Evolutionary conservation across 495 filamentous ascomycete species (phyloP).

Genomic region (Clavariopsis aquatica): DNA sequence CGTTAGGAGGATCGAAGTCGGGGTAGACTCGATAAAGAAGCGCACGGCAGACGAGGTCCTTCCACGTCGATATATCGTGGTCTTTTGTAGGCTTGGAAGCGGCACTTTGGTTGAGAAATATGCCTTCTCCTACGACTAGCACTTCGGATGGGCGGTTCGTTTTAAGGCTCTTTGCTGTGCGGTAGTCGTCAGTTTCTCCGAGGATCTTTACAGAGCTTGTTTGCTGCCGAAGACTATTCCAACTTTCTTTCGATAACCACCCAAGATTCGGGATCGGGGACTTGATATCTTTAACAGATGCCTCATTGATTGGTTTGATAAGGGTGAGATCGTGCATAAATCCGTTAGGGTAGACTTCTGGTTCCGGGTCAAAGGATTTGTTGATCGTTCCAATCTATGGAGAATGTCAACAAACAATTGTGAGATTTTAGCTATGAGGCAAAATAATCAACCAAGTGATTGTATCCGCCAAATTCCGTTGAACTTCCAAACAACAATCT

Average conservation of each 20-base stretch:
- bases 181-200: constrained; percentile 9
- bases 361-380: constrained; percentile 15
- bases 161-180: constrained; percentile 17
- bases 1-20: constrained; percentile 23
- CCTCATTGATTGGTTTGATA: constrained; percentile 10
- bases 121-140: constrained; percentile 26
- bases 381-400: constrained; percentile 19
- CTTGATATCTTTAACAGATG: not conserved
- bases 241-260: constrained; percentile 17
- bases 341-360: constrained; percentile 20
- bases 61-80: constrained; percentile 5
- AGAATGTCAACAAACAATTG: no score
- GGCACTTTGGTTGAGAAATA: constrained; percentile 19
- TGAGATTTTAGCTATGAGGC: not conserved
- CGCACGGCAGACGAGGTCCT: constrained; percentile 6
- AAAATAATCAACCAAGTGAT: not conserved
- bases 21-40: constrained; percentile 21
- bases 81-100: not conserved
- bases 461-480: no score
- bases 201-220: constrained; percentile 12
- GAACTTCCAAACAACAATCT: not conserved
- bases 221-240: constrained; percentile 19
- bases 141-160: constrained; percentile 10
- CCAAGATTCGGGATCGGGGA: constrained; percentile 15
- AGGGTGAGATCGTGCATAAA: constrained; percentile 23